Base-by-base conservation (phyloP, 179 eudicot genomes). In the Beta lomatogona region DNA sequence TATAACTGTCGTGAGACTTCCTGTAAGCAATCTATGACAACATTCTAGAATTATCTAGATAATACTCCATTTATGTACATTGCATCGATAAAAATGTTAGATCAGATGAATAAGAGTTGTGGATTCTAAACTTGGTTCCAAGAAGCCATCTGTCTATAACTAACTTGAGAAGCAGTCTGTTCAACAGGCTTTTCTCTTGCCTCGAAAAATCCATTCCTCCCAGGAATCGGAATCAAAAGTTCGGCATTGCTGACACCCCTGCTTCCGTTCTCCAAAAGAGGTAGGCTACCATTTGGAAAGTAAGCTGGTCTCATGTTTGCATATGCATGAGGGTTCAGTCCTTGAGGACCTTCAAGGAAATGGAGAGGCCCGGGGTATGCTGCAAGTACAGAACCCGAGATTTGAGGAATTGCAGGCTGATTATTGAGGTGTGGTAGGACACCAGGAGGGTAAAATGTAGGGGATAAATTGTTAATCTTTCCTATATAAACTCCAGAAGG, bases 401-500 rank as follows among this genome's bases (percentile, higher is more conserved):
- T 71, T 68, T 75, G 85, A 45, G 88, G 89, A 18, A 77, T 14
- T 13, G 75, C 59, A 61, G 78, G 86, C 36, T 85, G 83, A 74
- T 73, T 82, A 60, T 80, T 78, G 5, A 68, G 60, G 41, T 82
- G 84, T 14, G 87, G 82, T 19, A 84, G 58, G 31, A 85, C 64
- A 48, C 70, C 55, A 22, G 80, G 67, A 66, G 83, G 77, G 58
- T 84, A 78, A n/a, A 73, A 69, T 73, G 77, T 36, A 1, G 88
- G 75, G 13, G 79, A 9, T 0, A 83, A 36, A 66, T 54, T 71
- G 21, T 54, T 81, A 58, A 82, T 12, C 69, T 82, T 81, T 57
- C 85, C 82, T 18, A 83, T 55, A 48, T 77, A 84, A 8, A 90
- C 75, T 64, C 84, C 88, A 72, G 89, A 82, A 46, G 83, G 80